These are phyloP conservation scores for Pseudocercospora vitis DNA, from an alignment of 2,329 filamentous ascomycete genomes.

Conservation along the genomic window DNA sequence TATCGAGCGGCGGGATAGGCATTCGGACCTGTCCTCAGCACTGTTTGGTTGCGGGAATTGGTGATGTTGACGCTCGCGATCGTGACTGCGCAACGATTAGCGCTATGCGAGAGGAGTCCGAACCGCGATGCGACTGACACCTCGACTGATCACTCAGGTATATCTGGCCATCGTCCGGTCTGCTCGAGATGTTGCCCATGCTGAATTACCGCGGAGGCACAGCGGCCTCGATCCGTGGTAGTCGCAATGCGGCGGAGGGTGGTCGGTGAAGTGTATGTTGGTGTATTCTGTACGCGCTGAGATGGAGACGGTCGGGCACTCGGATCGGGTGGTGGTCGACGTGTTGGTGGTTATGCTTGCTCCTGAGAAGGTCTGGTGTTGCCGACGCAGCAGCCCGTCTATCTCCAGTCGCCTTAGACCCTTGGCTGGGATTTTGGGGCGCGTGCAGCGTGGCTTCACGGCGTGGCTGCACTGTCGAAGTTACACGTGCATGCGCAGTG, in stretches of 20 bases:
- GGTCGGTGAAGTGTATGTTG: slow-evolving; percentile 15
- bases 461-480: neutral
- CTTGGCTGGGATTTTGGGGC: too few species aligned
- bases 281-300: slow-evolving; percentile 8
- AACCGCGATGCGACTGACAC: slow-evolving; percentile 60
- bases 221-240: slow-evolving; percentile 22
- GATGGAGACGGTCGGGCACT: neutral
- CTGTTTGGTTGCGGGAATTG: slow-evolving; percentile 73
- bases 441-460: neutral
- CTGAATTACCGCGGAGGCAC: slow-evolving; percentile 22
- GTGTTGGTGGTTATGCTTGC: neutral
- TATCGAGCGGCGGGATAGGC: slow-evolving; percentile 81
- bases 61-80: slow-evolving; percentile 81
- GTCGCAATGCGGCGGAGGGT: slow-evolving; percentile 25
- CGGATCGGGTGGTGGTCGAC: neutral
- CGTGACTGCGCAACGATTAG: slow-evolving; percentile 63
- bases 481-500: too few species aligned
- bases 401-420: too few species aligned
- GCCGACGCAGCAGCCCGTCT: too few species aligned
- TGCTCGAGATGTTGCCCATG: slow-evolving; percentile 93
- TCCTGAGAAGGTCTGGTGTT: too few species aligned
- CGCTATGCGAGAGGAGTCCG: slow-evolving; percentile 11
- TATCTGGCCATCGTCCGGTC: slow-evolving; percentile 75
- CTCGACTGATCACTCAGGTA: slow-evolving; percentile 89
- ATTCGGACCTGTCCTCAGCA: slow-evolving; percentile 80